phyloP scores from a whole-genome alignment of 2,329 filamentous ascomycete species.

The Scedosporium apiospermum region DNA sequence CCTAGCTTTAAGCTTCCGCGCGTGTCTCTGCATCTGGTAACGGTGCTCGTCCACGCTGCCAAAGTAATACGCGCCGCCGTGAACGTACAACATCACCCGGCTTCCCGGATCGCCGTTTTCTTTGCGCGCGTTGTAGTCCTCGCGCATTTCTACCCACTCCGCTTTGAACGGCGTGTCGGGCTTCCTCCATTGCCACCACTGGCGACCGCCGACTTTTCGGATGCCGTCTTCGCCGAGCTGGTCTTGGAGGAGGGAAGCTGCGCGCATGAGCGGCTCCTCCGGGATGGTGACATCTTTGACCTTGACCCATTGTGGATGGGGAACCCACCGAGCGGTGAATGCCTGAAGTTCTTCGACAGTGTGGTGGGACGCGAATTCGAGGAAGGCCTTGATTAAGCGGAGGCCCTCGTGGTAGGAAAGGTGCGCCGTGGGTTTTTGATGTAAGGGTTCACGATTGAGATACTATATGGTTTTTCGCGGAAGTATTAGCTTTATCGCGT shows the following conservation, averaged over 20 bases:
- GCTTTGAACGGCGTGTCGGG: conserved; percentile 58
- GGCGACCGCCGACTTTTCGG: conserved; percentile 64
- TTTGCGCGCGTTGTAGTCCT: conserved; percentile 66
- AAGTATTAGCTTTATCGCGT: neutral
- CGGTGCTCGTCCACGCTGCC: conserved; percentile 92
- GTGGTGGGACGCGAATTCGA: conserved; percentile 76
- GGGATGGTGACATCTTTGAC: conserved; percentile 61
- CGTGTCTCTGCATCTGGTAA: conserved; percentile 96
- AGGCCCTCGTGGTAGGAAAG: conserved; percentile 93
- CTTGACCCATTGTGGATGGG: conserved; percentile 79
- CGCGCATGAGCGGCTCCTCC: conserved; percentile 49
- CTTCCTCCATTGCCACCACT: conserved; percentile 86
- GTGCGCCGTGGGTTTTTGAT: conserved; percentile 76
- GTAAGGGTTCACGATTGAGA: conserved; percentile 65
- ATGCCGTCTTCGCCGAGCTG: conserved; percentile 74
- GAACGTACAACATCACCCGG: conserved; percentile 85
- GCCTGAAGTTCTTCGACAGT: conserved; percentile 88
- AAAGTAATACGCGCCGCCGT: conserved; percentile 93
- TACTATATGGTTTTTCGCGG: conserved; percentile 45
- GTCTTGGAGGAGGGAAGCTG: conserved; percentile 57
- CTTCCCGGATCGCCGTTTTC: conserved; percentile 44
- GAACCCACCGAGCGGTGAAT: conserved; percentile 88
- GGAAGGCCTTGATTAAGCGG: conserved; percentile 75
- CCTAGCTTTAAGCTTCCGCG: conserved; percentile 82
- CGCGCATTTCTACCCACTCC: conserved; percentile 95